Evolutionary conservation across 805 yeast species (phyloP).

Genomic region (Candida gorgasii): DNA sequence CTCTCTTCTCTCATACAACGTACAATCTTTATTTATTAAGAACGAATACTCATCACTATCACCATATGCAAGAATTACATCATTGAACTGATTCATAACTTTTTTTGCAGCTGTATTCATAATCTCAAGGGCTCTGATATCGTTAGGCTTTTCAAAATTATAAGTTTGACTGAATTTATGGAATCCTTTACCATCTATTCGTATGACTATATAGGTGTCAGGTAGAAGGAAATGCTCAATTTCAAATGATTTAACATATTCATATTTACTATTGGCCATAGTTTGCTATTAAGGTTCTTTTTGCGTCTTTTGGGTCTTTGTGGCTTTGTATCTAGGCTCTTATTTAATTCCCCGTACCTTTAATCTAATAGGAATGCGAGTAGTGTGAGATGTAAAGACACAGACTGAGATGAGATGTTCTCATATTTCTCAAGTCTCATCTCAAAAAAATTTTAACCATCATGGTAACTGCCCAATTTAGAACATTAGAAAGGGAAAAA

Average conservation of each 20-base stretch:
- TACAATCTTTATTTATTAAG: slow-evolving; percentile 62
- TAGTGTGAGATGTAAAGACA: background rate
- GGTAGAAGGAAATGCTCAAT: slow-evolving; percentile 71
- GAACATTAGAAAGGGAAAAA: slow-evolving; percentile 84
- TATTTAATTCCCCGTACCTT: slow-evolving; percentile 3
- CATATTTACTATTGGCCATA: slow-evolving; percentile 86
- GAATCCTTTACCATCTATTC: slow-evolving; percentile 94
- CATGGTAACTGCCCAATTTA: slow-evolving; percentile 55
- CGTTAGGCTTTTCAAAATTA: slow-evolving; percentile 86
- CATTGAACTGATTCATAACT: slow-evolving; percentile 65
- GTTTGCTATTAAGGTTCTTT: background rate
- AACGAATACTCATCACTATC: slow-evolving; percentile 95
- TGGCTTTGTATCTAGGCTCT: background rate
- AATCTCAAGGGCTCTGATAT: slow-evolving; percentile 66
- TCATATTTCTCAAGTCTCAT: slow-evolving; percentile 1
- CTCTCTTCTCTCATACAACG: slow-evolving; percentile 78
- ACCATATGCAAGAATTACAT: slow-evolving; percentile 82
- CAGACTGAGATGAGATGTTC: too few relatives aligned
- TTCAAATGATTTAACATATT: slow-evolving; percentile 84
- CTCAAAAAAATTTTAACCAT: slow-evolving; percentile 5
- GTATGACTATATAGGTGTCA: slow-evolving; percentile 75
- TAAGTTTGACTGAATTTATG: slow-evolving; percentile 79
- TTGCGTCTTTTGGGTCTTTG: too few relatives aligned
- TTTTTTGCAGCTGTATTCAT: slow-evolving; percentile 81
- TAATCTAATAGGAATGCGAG: too few relatives aligned